phyloP scores from a whole-genome alignment of 495 filamentous ascomycete genomes.

The Parathielavia hyrcaniae region DNA sequence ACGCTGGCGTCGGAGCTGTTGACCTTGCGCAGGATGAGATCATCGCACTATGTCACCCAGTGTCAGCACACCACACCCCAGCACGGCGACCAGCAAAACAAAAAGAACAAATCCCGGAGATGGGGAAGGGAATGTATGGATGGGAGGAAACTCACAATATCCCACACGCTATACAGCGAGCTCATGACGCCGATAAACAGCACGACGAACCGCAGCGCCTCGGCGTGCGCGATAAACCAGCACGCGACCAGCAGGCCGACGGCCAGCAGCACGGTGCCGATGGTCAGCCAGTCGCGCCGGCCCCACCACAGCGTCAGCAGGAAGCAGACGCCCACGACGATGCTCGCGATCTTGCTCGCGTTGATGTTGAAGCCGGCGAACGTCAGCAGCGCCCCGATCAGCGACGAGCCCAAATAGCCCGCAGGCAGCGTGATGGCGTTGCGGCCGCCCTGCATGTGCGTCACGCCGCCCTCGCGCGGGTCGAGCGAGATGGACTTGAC shows the following conservation, averaged over 20 bases:
- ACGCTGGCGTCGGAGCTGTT: constrained; percentile 76
- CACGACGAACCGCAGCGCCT: constrained; percentile 67
- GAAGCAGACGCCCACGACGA: constrained; percentile 66
- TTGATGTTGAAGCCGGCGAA: constrained; percentile 78
- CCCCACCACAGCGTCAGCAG: constrained; percentile 76
- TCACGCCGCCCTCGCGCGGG: constrained; percentile 66
- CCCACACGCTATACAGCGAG: constrained; percentile 72
- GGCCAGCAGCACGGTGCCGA: constrained; percentile 59
- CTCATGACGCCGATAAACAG: constrained; percentile 80
- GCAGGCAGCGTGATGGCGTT: constrained; percentile 67
- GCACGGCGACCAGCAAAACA: not conserved
- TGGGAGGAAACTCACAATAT: constrained; percentile 58
- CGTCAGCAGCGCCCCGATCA: constrained; percentile 71
- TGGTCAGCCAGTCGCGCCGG: constrained; percentile 67
- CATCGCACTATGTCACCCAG: constrained; percentile 52
- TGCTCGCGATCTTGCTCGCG: constrained; percentile 68
- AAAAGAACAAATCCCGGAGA: no score
- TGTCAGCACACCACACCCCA: constrained; percentile 10
- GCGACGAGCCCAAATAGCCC: constrained; percentile 66
- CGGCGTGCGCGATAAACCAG: constrained; percentile 74
- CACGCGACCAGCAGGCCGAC: constrained; percentile 66
- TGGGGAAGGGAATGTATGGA: no score
- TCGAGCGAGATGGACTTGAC: constrained; percentile 61
- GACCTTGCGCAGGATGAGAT: constrained; percentile 76
- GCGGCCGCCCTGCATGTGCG: constrained; percentile 71